phyloP scores from a whole-genome alignment of 2,329 filamentous ascomycete genomes.

The Cercospora brassicicola region DNA sequence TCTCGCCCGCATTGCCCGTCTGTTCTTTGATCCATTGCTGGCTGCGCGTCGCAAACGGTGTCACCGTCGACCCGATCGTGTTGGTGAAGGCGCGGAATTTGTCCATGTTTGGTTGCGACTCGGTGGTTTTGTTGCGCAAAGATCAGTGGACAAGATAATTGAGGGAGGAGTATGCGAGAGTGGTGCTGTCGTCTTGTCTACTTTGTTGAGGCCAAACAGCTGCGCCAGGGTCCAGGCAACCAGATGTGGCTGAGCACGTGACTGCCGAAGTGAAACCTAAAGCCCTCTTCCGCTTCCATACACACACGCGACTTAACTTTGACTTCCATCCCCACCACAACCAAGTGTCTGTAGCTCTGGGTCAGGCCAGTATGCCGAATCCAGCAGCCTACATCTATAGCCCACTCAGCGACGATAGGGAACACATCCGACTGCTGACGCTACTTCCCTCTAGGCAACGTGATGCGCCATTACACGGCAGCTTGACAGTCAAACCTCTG shows the following conservation, averaged over 20 bases:
- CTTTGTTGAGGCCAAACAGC: neutral
- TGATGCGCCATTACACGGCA: no score
- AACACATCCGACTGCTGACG: no score
- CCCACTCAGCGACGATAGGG: no score
- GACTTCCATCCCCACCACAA: no score
- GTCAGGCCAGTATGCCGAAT: no score
- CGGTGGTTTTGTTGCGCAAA: neutral
- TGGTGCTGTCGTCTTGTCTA: neutral
- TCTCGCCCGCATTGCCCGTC: slow-evolving; percentile 90
- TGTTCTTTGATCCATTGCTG: slow-evolving; percentile 99
- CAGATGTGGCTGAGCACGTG: neutral
- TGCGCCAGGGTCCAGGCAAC: neutral
- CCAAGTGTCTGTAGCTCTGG: no score
- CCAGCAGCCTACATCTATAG: no score
- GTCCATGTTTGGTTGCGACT: slow-evolving; percentile 55
- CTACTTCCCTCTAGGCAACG: no score
- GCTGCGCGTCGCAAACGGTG: slow-evolving; percentile 88
- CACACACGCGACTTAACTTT: no score
- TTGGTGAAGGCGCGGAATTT: slow-evolving; percentile 63
- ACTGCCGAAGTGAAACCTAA: neutral
- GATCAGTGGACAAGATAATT: neutral
- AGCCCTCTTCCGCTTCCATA: no score
- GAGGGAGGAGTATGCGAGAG: neutral
- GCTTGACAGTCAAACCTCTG: no score
- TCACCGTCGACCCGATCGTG: slow-evolving; percentile 73